Percentiles rank a stretch among this genome's conserved stretches.
phyloP scores from a whole-genome alignment of 192 early-diverging fungal genomes.

The Fimicolochytrium jonesii region DNA sequence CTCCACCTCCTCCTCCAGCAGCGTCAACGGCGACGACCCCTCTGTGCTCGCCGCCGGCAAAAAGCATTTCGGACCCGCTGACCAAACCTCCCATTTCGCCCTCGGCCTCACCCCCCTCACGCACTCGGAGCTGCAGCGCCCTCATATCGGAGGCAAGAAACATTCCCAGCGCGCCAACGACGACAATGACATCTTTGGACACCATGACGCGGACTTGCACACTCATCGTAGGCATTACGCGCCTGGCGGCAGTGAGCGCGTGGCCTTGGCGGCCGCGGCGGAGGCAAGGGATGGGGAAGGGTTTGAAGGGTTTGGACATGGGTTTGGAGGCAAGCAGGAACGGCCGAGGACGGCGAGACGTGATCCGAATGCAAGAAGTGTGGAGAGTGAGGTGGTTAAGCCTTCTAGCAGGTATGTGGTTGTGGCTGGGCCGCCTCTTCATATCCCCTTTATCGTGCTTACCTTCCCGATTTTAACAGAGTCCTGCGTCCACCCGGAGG shows the following conservation, averaged over 20 bases:
- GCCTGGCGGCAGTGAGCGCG: not conserved
- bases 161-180: not conserved
- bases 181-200: constrained; percentile 20
- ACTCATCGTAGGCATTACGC: not conserved
- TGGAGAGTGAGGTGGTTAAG: not conserved
- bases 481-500: constrained; percentile 36
- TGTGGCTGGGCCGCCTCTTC: not conserved
- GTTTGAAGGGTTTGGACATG: constrained; percentile 15
- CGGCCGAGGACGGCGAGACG: no score
- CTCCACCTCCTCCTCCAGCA: no score
- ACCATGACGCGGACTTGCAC: not conserved
- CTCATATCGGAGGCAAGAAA: constrained; percentile 4
- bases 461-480: constrained; percentile 1
- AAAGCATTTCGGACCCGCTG: not conserved
- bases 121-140: not conserved
- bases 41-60: not conserved
- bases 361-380: constrained; percentile 35
- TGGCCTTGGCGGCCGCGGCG: not conserved
- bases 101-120: not conserved
- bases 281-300: not conserved
- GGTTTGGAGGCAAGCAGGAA: no score
- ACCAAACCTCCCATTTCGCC: not conserved
- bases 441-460: not conserved
- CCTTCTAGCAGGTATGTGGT: constrained; percentile 28
- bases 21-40: not conserved